Conservation (phyloP, 768 basidiomycete species). For the Boletus rex-veris region DNA sequence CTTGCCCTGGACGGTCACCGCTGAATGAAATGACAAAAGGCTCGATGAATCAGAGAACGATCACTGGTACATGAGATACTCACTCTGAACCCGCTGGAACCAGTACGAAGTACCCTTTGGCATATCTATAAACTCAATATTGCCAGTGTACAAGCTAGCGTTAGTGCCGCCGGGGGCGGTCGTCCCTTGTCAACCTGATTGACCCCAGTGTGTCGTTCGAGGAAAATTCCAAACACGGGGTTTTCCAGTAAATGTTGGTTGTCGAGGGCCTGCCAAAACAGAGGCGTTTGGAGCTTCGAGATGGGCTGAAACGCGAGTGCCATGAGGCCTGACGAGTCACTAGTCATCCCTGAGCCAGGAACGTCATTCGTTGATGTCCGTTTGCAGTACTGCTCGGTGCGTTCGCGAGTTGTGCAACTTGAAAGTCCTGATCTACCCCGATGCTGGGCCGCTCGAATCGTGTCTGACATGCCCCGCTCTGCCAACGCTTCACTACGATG, state of each 20-base stretch:
- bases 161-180: constrained; percentile 56
- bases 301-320: too few species aligned
- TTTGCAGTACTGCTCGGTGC: too few species aligned
- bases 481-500: background rate
- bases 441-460: background rate
- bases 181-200: constrained; percentile 24
- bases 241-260: constrained; percentile 37
- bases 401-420: too few species aligned
- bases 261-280: constrained; percentile 58
- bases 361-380: too few species aligned
- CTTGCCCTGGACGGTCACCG: constrained; percentile 55
- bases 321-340: too few species aligned
- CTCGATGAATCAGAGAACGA: background rate
- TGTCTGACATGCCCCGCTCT: background rate
- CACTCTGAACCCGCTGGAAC: constrained; percentile 52
- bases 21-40: constrained; percentile 31
- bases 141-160: constrained; percentile 53
- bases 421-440: too few species aligned
- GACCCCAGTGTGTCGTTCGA: constrained; percentile 44
- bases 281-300: constrained; percentile 16
- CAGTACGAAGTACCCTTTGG: constrained; percentile 45
- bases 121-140: constrained; percentile 61
- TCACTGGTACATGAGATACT: constrained; percentile 16
- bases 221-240: constrained; percentile 43
- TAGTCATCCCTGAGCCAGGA: too few species aligned